These are phyloP conservation scores for Pulveroboletus sp. DNA, from an alignment of 768 basidiomycete species.

Conservation along the genomic window DNA sequence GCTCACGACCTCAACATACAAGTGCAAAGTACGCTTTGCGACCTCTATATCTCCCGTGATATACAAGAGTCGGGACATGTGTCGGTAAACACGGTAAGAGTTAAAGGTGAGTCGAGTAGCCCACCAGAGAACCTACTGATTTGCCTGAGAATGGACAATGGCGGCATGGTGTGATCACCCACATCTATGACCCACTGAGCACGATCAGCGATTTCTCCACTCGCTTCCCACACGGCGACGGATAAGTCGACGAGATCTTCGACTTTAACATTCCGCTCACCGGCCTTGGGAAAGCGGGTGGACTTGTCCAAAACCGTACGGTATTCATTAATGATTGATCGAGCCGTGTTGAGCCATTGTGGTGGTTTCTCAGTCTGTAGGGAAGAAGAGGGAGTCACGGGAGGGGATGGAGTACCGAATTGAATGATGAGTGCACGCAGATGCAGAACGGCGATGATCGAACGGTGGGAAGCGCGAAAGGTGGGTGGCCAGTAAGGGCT, in stretches of 20 bases:
- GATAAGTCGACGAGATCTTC: constrained; percentile 82
- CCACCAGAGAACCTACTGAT: constrained; percentile 84
- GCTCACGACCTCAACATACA: constrained; percentile 82
- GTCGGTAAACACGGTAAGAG: constrained; percentile 79
- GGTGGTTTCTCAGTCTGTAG: constrained; percentile 33
- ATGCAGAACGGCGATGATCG: constrained; percentile 65
- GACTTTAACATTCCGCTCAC: constrained; percentile 72
- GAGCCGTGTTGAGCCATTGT: constrained; percentile 63
- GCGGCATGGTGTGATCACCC: constrained; percentile 28
- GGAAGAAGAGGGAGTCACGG: constrained; percentile 10
- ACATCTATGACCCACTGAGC: constrained; percentile 84
- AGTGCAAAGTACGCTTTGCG: constrained; percentile 69
- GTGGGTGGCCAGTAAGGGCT: constrained; percentile 72
- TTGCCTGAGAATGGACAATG: neutral
- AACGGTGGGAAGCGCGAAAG: constrained; percentile 77
- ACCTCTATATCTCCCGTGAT: constrained; percentile 57
- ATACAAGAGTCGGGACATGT: constrained; percentile 75
- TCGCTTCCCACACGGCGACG: constrained; percentile 78
- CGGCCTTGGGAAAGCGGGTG: constrained; percentile 79
- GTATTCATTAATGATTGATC: constrained; percentile 69
- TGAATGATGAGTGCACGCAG: constrained; percentile 67
- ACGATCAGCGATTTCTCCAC: constrained; percentile 58
- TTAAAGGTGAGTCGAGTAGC: constrained; percentile 93
- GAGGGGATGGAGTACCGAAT: constrained; percentile 28
- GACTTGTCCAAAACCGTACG: constrained; percentile 62